phyloP scores from a whole-genome alignment of 805 yeast genomes.

The Isabelozyma heimii region DNA sequence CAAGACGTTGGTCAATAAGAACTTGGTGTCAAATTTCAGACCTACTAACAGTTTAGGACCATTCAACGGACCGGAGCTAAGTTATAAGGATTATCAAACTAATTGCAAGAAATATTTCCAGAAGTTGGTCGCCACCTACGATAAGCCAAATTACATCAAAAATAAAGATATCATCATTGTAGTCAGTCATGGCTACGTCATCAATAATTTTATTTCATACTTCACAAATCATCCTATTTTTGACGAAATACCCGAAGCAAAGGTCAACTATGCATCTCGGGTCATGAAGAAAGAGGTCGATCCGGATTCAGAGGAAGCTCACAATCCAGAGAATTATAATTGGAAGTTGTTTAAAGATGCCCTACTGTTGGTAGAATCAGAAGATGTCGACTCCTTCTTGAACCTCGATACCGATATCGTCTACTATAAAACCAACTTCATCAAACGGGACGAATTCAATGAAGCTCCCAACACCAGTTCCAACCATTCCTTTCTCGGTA shows the following conservation, averaged over 20 bases:
- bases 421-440: conserved; percentile 42
- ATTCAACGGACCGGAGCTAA: conserved; percentile 39
- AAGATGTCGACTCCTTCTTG: conserved; percentile 25
- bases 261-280: conserved; percentile 30
- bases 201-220: conserved; percentile 35
- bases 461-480: conserved; percentile 10
- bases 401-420: conserved; percentile 42
- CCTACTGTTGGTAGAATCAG: conserved; percentile 22
- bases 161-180: conserved; percentile 36
- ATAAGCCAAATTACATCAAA: conserved; percentile 28
- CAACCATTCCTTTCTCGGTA: neutral
- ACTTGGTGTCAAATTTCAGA: conserved; percentile 36
- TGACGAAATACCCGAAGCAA: conserved; percentile 42
- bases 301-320: conserved; percentile 3
- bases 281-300: conserved; percentile 7
- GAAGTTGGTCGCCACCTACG: conserved; percentile 42
- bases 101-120: conserved; percentile 38
- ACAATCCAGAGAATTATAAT: conserved; percentile 14
- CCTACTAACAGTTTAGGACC: conserved; percentile 43
- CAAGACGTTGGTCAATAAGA: conserved; percentile 29
- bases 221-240: conserved; percentile 44
- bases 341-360: conserved; percentile 37
- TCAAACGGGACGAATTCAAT: conserved; percentile 31
- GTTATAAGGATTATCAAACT: conserved; percentile 37
- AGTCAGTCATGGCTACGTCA: conserved; percentile 41